These are phyloP conservation scores for Hebeloma cylindrosporum DNA, from an alignment of 768 basidiomycete genomes.

Conservation along the genomic window DNA sequence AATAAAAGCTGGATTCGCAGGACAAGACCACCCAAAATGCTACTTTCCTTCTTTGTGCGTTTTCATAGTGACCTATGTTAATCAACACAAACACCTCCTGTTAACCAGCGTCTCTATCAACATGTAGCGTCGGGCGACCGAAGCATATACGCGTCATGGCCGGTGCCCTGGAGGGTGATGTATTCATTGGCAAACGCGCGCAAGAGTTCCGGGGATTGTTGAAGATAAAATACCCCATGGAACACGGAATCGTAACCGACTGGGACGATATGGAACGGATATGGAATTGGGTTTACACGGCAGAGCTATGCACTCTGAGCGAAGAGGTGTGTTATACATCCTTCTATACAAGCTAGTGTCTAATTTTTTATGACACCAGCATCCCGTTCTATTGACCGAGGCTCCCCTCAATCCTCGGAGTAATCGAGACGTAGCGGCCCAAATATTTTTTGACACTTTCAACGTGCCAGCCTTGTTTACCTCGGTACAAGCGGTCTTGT, in stretches of 20 bases:
- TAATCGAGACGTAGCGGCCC: constrained; percentile 95
- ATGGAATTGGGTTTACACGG: constrained; percentile 97
- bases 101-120: constrained; percentile 22
- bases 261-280: constrained; percentile 99
- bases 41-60: constrained; percentile 99
- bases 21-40: constrained; percentile 98
- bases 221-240: constrained; percentile 99
- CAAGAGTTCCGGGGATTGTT: constrained; percentile 95
- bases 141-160: constrained; percentile 99
- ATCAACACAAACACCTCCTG: constrained; percentile 24
- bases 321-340: constrained; percentile 72
- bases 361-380: constrained; percentile 49
- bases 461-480: constrained; percentile 97
- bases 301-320: constrained; percentile 91
- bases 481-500: constrained; percentile 95
- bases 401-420: constrained; percentile 95
- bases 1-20: constrained; percentile 98
- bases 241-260: constrained; percentile 97
- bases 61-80: constrained; percentile 36
- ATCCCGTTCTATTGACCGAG: constrained; percentile 96
- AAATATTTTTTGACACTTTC: constrained; percentile 99
- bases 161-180: constrained; percentile 92
- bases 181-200: constrained; percentile 92
- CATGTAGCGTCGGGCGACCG: constrained; percentile 84
- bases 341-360: constrained; percentile 14